Conservation (phyloP, 352 stramenopile genomes). For the Saprolegnia diclina region DNA sequence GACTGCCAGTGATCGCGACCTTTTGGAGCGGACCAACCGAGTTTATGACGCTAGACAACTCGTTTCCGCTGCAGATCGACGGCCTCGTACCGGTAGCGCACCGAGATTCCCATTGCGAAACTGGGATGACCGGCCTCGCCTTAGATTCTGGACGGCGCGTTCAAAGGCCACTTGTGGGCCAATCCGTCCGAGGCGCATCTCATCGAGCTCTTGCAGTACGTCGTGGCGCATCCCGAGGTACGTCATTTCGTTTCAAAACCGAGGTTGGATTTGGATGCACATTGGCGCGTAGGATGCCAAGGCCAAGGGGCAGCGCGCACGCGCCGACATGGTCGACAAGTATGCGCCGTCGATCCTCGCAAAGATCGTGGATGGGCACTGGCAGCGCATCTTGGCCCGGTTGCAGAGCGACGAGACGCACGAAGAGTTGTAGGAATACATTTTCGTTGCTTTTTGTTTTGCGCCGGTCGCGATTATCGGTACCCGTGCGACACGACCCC, state of each 20-base stretch:
- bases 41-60: constrained; percentile 85
- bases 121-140: not conserved
- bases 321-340: constrained; percentile 75
- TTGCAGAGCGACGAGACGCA: not conserved
- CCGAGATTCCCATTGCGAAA: not conserved
- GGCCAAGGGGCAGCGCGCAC: constrained; percentile 59
- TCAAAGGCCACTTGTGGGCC: constrained; percentile 78
- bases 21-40: constrained; percentile 89
- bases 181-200: constrained; percentile 75
- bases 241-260: not conserved
- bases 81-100: constrained; percentile 60
- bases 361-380: constrained; percentile 52
- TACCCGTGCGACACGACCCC: too few species aligned
- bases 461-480: too few species aligned
- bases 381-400: constrained; percentile 47
- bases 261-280: not conserved
- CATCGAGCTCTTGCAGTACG: constrained; percentile 48
- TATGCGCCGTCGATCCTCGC: constrained; percentile 77
- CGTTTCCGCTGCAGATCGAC: constrained; percentile 73
- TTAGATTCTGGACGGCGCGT: constrained; percentile 76
- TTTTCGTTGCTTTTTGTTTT: too few species aligned
- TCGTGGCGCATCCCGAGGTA: constrained; percentile 58
- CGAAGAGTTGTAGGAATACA: constrained; percentile 9
- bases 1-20: constrained; percentile 83
- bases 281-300: constrained; percentile 38